phyloP scores from a whole-genome alignment of 1,139 yeast species.

The Blastobotrys illinoisensis region DNA sequence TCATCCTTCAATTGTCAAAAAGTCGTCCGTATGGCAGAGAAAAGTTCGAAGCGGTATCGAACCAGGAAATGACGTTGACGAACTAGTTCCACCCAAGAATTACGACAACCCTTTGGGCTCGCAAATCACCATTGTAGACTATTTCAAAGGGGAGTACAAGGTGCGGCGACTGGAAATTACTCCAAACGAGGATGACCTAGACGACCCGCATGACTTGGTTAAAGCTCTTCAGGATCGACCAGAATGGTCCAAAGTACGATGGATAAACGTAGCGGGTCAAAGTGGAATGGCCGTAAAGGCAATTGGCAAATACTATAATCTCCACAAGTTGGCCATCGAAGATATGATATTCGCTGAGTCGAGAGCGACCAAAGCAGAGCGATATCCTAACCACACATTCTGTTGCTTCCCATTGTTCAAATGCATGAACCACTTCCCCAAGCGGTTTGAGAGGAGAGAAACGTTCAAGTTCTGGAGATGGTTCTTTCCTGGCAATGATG shows the following conservation, averaged over 20 bases:
- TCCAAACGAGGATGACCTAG: conserved; percentile 13
- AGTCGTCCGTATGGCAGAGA: conserved; percentile 1
- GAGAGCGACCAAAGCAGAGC: conserved; percentile 49
- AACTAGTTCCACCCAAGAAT: conserved; percentile 23
- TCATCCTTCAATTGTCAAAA: background rate
- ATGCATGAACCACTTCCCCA: conserved; percentile 4
- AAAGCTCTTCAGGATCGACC: conserved; percentile 34
- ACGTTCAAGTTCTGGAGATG: background rate
- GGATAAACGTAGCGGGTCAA: conserved; percentile 52
- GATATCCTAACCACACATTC: conserved; percentile 44
- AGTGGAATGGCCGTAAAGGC: conserved; percentile 50
- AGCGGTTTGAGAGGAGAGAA: background rate
- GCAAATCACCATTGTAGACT: conserved; percentile 45
- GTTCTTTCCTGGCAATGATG: background rate
- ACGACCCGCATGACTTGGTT: conserved; percentile 19
- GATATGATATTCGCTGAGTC: conserved; percentile 52
- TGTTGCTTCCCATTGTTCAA: conserved; percentile 48
- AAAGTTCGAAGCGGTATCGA: conserved; percentile 42
- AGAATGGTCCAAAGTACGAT: conserved; percentile 44
- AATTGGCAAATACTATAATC: conserved; percentile 36
- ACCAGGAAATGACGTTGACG: conserved; percentile 48
- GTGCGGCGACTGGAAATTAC: conserved; percentile 34
- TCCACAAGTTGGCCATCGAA: conserved; percentile 49
- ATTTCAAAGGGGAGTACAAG: conserved; percentile 38
- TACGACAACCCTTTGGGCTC: conserved; percentile 40